A percentile compares a stretch with the other conserved stretches of the same genome.
phyloP scores from a whole-genome alignment of 306 rosid species.

The Vigna mungo region DNA sequence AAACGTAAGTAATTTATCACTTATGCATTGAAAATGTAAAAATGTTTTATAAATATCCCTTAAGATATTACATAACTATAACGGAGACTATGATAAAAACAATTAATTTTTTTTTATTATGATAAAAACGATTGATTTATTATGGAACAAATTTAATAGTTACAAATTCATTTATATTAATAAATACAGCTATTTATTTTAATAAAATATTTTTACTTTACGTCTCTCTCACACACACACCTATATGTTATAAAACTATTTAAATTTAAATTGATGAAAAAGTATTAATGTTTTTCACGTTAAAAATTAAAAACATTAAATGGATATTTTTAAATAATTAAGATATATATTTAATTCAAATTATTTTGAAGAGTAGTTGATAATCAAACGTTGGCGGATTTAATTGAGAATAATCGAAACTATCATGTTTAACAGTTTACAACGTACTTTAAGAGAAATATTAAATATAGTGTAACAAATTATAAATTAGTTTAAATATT shows the following conservation, averaged over 20 bases:
- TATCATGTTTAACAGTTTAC: background rate
- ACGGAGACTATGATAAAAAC: slow-evolving; percentile 12
- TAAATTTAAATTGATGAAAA: background rate
- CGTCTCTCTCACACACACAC: background rate
- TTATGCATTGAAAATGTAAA: slow-evolving; percentile 14
- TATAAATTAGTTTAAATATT: too few relatives aligned
- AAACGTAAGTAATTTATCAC: background rate
- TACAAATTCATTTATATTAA: background rate
- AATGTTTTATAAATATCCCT: slow-evolving; percentile 14
- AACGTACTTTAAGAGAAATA: background rate
- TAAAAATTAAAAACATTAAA: background rate
- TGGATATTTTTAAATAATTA: background rate
- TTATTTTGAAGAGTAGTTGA: background rate
- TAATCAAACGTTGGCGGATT: background rate
- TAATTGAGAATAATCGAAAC: background rate
- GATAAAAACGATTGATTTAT: slow-evolving; percentile 9
- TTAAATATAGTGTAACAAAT: background rate
- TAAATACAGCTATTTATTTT: slow-evolving; percentile 14
- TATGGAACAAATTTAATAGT: background rate
- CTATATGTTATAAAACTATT: background rate
- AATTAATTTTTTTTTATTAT: slow-evolving; percentile 1
- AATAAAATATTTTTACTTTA: slow-evolving; percentile 1
- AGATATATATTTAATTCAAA: background rate
- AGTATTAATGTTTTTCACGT: background rate
- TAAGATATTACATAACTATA: slow-evolving; percentile 32